Evolutionary conservation across 257 asterid genomes (phyloP).

Genomic region (Solanum etuberosum): DNA sequence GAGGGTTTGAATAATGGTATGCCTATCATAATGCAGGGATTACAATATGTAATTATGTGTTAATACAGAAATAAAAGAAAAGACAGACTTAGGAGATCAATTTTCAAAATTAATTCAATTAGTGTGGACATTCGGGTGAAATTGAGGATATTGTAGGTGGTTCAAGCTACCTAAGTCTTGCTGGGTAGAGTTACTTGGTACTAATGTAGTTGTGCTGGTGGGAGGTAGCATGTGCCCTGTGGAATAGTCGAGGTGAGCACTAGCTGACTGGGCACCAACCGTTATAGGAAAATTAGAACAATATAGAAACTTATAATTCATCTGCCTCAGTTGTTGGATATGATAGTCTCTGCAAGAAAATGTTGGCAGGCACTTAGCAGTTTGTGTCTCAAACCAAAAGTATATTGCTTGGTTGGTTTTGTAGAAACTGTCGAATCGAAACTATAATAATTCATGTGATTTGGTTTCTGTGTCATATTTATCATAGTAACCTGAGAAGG

Average conservation of each 20-base stretch:
- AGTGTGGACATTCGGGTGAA: not conserved
- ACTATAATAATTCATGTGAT: not conserved
- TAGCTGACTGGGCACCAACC: not conserved
- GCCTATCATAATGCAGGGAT: not conserved
- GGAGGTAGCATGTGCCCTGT: not conserved
- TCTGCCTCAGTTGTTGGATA: not conserved
- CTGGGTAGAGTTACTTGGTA: not conserved
- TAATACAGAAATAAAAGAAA: not conserved
- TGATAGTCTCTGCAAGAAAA: not conserved
- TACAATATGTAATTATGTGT: not conserved
- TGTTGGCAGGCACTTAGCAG: not conserved
- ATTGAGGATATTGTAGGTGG: not conserved
- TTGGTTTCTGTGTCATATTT: not conserved
- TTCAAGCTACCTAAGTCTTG: not conserved
- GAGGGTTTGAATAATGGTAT: not conserved
- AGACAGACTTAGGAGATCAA: not conserved
- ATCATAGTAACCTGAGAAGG: not conserved
- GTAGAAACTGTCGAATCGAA: not conserved
- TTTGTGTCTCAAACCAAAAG: not conserved
- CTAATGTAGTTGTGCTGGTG: not conserved
- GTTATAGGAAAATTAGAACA: not conserved
- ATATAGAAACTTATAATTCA: not conserved
- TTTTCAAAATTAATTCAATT: not conserved
- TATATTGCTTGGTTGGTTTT: not conserved
- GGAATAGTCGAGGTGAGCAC: not conserved